Base-by-base conservation (phyloP, 495 filamentous ascomycete species). In the Neurospora cerealis region DNA sequence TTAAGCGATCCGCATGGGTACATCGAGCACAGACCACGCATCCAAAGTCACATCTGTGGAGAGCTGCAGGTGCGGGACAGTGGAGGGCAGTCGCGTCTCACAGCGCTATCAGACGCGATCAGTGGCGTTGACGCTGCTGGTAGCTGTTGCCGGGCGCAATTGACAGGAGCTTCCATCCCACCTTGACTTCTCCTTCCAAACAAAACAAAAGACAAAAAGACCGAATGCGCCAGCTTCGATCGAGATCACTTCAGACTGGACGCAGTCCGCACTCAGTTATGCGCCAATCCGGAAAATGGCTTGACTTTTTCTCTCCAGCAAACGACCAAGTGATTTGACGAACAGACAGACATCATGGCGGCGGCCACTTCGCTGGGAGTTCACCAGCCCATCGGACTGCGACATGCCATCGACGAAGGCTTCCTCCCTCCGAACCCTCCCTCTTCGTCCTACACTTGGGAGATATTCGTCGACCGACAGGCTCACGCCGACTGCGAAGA, bases 341-440 rank as follows among this genome's bases (percentile, higher is more conserved):
- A 69, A 32, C 38, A 39, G 38, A 37, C 48, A 37, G 36, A 17
- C 69, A 83, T 46, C 73, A 98, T 99, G 96, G 94, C 95, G 74
- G 89, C 93, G 73, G 89, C 96, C 79, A 90, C 88, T 73, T 97
- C 94, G 60, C 87, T 98, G 72, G 96, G 96, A 77, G 85, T 97
- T 76, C 95, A 97, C 82, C 89, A 91, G 79, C 95, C 96, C 74
- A 87, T 92, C 72, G 93, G 90, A 71, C 85, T 98, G 48, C 89
- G 89, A 40, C 95, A 94, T 83, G 90, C 97, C 69, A 89, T 97
- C 76, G 86, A 91, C 70, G 95, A 99, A 80, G 87, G 88, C 32
- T 87, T 97, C 4, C 85, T 98, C 1, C 89, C 91, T 32, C 80
- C 87, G 19, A 87, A 97, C 66, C 90, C 93, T 4, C 85, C 89